Evolutionary conservation across 169 alveolate species (phyloP).

Genomic region (Cryptosporidium muris): DNA sequence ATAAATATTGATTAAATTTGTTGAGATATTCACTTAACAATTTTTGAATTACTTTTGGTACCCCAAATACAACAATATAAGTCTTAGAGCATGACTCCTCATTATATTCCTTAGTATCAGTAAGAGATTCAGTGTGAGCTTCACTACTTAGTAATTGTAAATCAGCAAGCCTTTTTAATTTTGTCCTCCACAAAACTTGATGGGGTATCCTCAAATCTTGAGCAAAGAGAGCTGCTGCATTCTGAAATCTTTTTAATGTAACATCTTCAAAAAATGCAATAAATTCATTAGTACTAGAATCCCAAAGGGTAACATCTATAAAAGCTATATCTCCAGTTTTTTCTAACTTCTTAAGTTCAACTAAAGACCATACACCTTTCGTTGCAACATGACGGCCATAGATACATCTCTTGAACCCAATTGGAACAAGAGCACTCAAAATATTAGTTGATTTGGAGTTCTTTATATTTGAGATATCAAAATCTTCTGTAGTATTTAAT

Average conservation of each 20-base stretch:
- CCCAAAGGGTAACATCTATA: conserved; percentile 1
- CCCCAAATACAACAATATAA: not conserved
- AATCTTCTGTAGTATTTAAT: not conserved
- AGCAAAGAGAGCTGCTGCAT: not conserved
- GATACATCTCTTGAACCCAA: not conserved
- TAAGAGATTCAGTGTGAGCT: not conserved
- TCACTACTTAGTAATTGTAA: not conserved
- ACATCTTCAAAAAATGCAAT: not conserved
- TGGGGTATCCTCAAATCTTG: not conserved
- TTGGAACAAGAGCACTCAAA: not conserved
- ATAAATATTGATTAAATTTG: too few relatives aligned
- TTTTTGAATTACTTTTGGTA: not conserved
- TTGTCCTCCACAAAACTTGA: not conserved
- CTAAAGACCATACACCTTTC: not conserved
- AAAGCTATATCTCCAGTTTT: not conserved
- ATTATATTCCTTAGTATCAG: not conserved
- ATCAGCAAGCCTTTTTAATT: not conserved
- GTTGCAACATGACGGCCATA: not conserved
- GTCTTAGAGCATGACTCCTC: not conserved
- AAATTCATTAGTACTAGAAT: not conserved
- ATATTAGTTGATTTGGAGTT: too few relatives aligned
- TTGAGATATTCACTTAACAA: too few relatives aligned
- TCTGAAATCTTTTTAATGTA: not conserved
- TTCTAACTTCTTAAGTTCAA: not conserved
- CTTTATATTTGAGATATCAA: too few relatives aligned